Evolutionary conservation across 108 stramenopile genomes (phyloP).

Genomic region (Discostella stelligeroides): DNA sequence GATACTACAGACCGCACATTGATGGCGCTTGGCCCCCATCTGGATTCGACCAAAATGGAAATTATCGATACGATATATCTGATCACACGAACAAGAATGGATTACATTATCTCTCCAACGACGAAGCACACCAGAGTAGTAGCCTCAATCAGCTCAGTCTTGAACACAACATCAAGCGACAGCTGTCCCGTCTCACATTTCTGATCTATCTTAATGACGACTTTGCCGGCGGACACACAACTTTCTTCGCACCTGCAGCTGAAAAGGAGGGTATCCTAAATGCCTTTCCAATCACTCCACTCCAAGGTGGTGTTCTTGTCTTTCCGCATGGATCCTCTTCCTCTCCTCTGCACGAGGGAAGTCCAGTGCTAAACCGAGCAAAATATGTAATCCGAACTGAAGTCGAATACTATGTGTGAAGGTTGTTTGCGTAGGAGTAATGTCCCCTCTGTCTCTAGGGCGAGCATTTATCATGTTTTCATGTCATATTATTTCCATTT

Average conservation of each 20-base stretch:
- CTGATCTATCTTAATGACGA: conserved; percentile 71
- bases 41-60: conserved; percentile 41
- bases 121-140: too few species aligned
- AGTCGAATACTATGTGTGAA: conserved; percentile 54
- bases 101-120: conserved; percentile 13
- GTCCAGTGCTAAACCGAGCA: conserved; percentile 46
- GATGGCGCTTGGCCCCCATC: conserved; percentile 72
- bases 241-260: conserved; percentile 42
- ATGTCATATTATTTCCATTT: too few species aligned
- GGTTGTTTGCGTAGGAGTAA: too few species aligned
- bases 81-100: conserved; percentile 32
- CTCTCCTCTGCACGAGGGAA: conserved; percentile 63
- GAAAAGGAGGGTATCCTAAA: conserved; percentile 30
- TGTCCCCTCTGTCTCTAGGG: too few species aligned
- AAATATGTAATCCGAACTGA: conserved; percentile 78
- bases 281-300: conserved; percentile 42
- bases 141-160: too few species aligned
- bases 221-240: conserved; percentile 69
- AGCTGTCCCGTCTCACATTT: conserved; percentile 53
- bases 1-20: conserved; percentile 68
- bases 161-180: conserved; percentile 8
- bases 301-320: conserved; percentile 51
- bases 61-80: conserved; percentile 42
- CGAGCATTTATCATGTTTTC: too few species aligned
- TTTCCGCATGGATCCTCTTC: conserved; percentile 64